Base-by-base conservation (phyloP, 2,329 filamentous ascomycete species). In the Penicillium sp. region DNA sequence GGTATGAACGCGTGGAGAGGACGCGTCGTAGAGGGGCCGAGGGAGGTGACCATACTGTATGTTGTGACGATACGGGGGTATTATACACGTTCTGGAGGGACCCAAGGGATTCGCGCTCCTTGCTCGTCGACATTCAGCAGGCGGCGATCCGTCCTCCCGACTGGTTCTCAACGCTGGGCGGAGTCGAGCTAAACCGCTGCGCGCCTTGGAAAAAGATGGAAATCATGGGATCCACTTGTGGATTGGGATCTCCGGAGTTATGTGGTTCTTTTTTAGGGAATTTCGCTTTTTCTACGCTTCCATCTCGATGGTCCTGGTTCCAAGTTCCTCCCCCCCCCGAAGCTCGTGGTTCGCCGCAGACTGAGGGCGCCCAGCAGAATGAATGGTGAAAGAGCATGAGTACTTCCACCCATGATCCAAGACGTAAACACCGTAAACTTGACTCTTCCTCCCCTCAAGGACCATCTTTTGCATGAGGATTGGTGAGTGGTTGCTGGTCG, bases 51-150 rank as follows among this genome's bases (percentile, higher is more conserved):
- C 29, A 5, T 32, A 7, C 11, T 3, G 4, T 32, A 7, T 8
- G 8, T 1, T 32, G 29, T 32, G 44, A 59, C 59, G 48, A 46
- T 61, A 61, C 55, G 3, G n/a, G 4, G 4, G 52, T 54, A 42
- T 35, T 27, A 3, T 3, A 3, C 11, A 18, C n/a, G 48, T 44
- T 40, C 18, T 18, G 18, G 18, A 18, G 18, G 18, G 18, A 18
- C 18, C 34, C 39, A 48, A 48, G 46, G 46, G 46, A 48, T 48
- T 48, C 36, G 46, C 25, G 35, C 46, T 48, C 46, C 46, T 48
- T 48, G 46, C 46, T 48, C 46, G 46, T 32, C 8, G 37, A 32
- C 37, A 48, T 48, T 48, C 37, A 29, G 18, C 36, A 41, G 43
- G 40, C 37, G 46, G 13, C 29, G 46, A 48, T 48, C 46, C 13